Conservation (phyloP, 2,329 filamentous ascomycete species). For the Monilinia fructigena region DNA sequence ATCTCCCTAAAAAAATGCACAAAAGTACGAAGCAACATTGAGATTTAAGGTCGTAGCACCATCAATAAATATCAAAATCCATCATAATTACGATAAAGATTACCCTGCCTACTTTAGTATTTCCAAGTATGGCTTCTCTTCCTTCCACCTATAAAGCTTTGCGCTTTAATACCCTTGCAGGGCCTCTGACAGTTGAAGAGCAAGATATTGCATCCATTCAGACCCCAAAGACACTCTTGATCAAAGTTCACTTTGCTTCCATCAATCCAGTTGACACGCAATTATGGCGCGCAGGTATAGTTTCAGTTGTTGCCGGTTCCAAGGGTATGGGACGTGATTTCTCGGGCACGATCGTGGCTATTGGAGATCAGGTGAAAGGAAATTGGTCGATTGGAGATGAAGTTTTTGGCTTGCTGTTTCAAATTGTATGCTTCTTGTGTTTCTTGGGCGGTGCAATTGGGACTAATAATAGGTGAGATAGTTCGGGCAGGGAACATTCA, state of each 20-base stretch:
- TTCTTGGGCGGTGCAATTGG: not conserved
- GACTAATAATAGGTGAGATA: conserved; percentile 19
- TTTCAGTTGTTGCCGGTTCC: conserved; percentile 34
- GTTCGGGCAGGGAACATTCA: conserved; percentile 39
- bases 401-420: conserved; percentile 40
- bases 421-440: conserved; percentile 29
- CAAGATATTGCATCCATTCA: conserved; percentile 30
- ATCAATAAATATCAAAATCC: not conserved
- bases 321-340: conserved; percentile 39
- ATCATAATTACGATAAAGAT: not conserved
- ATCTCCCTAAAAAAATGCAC: not conserved
- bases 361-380: conserved; percentile 39
- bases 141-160: conserved; percentile 25
- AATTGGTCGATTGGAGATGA: conserved; percentile 41
- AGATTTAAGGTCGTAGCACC: not conserved
- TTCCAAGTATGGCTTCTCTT: conserved; percentile 15
- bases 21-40: not conserved
- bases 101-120: no score
- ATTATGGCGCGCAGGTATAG: conserved; percentile 34
- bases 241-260: conserved; percentile 37
- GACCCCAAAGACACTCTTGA: conserved; percentile 33
- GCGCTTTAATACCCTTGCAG: conserved; percentile 28
- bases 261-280: conserved; percentile 39
- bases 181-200: conserved; percentile 30
- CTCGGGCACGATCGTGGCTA: conserved; percentile 39